These are phyloP conservation scores for Naegleria lovaniensis DNA, from an alignment of 208 protist species.

Conservation along the genomic window DNA sequence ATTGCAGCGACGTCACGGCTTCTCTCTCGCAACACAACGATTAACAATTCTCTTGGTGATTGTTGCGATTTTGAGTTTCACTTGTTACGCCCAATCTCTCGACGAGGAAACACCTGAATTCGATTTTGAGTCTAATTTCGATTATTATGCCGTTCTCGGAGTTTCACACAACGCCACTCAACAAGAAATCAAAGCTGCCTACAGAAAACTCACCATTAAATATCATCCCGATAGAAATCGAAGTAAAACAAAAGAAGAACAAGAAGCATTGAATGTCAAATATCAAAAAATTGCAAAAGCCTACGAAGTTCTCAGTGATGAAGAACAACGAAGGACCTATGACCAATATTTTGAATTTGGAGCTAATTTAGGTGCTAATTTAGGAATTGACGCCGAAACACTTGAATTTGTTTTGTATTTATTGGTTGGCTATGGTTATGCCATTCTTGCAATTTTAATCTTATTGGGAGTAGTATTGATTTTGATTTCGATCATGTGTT, in stretches of 20 bases:
- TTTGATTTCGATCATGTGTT: not conserved
- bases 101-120: no score
- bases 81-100: no score
- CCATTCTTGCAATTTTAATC: not conserved
- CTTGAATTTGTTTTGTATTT: not conserved
- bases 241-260: slow-evolving; percentile 55
- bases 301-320: slow-evolving; percentile 92
- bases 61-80: no score
- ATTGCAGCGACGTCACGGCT: no score
- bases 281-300: slow-evolving; percentile 88
- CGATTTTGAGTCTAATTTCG: no score
- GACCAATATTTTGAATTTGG: not conserved
- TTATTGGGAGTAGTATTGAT: not conserved
- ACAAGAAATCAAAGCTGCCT: slow-evolving; percentile 10
- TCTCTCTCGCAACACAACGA: no score
- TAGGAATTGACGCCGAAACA: not conserved
- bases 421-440: not conserved
- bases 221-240: slow-evolving; percentile 25
- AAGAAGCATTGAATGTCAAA: slow-evolving; percentile 58
- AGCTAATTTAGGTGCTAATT: not conserved
- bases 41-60: no score
- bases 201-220: slow-evolving; percentile 15
- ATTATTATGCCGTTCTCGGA: slow-evolving; percentile 21
- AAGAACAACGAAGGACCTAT: slow-evolving; percentile 32
- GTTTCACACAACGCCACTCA: not conserved